A percentile compares a stretch with the other conserved stretches of the same genome.
phyloP scores from a whole-genome alignment of 305 asterid species.

The Salvia sclarea region DNA sequence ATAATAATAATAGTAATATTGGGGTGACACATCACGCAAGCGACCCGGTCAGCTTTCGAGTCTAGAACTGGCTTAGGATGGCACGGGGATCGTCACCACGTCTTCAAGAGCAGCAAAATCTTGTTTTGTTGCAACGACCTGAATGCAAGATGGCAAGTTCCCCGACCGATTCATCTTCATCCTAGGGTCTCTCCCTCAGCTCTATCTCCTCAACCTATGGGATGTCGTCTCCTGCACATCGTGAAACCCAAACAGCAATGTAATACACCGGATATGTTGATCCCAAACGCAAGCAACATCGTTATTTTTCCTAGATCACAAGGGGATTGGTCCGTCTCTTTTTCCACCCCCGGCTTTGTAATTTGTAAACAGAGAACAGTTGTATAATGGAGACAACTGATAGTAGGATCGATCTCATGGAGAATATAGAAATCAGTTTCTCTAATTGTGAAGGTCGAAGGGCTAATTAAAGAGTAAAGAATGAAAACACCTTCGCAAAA shows the following conservation, averaged over 20 bases:
- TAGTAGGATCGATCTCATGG: background rate
- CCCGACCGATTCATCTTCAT: conserved; percentile 37
- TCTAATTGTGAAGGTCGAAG: background rate
- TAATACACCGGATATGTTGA: background rate
- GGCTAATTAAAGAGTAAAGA: background rate
- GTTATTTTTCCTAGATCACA: background rate
- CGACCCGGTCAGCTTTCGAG: conserved; percentile 23
- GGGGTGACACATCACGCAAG: conserved; percentile 22
- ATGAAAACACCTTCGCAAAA: background rate
- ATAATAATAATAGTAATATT: too few species aligned
- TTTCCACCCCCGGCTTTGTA: background rate
- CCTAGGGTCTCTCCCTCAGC: conserved; percentile 36
- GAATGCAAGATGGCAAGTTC: conserved; percentile 38
- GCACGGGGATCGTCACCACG: conserved; percentile 17
- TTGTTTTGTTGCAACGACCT: conserved; percentile 32
- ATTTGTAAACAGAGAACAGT: background rate
- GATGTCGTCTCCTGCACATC: conserved; percentile 72
- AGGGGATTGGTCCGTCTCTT: background rate
- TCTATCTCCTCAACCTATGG: conserved; percentile 50
- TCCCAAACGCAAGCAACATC: background rate
- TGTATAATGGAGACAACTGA: background rate
- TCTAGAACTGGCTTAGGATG: conserved; percentile 26
- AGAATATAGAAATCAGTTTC: background rate
- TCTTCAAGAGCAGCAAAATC: conserved; percentile 34
- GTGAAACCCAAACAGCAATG: conserved; percentile 21